Percentiles rank a stretch among this genome's conserved stretches.
Evolutionary conservation across 2,329 filamentous ascomycete genomes (phyloP).

Genomic region (Metarhizium guizhouense): DNA sequence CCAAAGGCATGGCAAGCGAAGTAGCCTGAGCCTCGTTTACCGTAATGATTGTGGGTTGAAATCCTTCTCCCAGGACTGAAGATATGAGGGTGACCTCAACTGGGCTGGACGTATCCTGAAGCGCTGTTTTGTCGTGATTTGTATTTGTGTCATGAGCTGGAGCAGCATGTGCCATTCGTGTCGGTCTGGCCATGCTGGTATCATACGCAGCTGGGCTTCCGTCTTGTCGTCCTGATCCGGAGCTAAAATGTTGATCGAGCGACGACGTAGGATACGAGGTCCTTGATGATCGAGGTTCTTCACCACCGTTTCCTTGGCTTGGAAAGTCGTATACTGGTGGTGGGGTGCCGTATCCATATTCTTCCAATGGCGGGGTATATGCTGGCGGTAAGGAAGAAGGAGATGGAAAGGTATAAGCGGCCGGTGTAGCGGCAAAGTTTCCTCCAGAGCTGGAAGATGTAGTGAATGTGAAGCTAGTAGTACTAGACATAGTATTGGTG

Average conservation of each 20-base stretch:
- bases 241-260: background rate
- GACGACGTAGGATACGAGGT: background rate
- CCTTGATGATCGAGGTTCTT: background rate
- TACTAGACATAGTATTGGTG: background rate
- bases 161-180: constrained; percentile 1
- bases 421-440: background rate
- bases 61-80: constrained; percentile 11
- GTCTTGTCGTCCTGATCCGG: background rate
- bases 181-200: background rate
- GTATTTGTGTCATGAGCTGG: background rate
- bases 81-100: constrained; percentile 16
- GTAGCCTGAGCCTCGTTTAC: constrained; percentile 1
- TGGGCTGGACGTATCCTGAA: background rate
- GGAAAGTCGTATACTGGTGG: constrained; percentile 3
- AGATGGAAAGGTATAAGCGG: constrained; percentile 2
- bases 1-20: background rate
- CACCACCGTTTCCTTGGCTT: background rate
- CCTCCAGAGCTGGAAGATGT: background rate
- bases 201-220: background rate
- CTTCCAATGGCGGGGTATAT: constrained; percentile 6
- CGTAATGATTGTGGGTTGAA: constrained; percentile 12
- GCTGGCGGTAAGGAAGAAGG: constrained; percentile 6
- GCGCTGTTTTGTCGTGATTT: background rate
- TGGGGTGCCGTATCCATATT: constrained; percentile 6
- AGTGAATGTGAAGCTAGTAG: background rate